Base-by-base conservation (phyloP, 169 alveolate species). In the Miamiensis avidus region DNA sequence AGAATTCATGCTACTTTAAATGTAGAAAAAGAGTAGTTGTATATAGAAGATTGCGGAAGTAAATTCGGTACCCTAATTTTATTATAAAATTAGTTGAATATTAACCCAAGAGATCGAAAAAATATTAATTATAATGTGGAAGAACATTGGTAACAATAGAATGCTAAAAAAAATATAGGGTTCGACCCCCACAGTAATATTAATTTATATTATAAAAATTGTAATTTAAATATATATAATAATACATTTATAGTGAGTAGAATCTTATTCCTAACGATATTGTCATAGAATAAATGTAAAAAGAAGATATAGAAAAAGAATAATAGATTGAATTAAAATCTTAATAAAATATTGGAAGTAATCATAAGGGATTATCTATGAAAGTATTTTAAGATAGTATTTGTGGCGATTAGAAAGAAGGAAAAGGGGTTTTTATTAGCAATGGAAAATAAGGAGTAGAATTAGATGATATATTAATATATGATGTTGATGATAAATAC, bases 21-120 rank as follows among this genome's bases (percentile, higher is more conserved):
- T 27, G 88, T 85, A 65, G 79, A 89, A 30, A 91, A 93, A 64
- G 82, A 88, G 31, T 86, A 91, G 76, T 92, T 95, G 83, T 89
- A 86, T 84, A 74, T 95, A 0, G 94, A 91, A 64, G 98, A 95
- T 87, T 87, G 86, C 82, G 81, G 87, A 0, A 93, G 97, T 73
- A 95, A 95, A 89, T 95, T 95, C 85, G 98, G 98, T 26, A 95
- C 98, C 15, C 84, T 95, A 33, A 91, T 92, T 25, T 84, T 85
- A 69, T 82, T 93, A 28, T 90, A 91, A 86, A 82, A 89, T 26
- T 34, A 72, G 30, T 49, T 90, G 6, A 74, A 49, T 31, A 30
- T 93, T 4, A 49, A 49, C 69, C 69, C 20, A 20, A 11, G 20
- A 0, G 30, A 74, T 1, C 76, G 73, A n/a, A 49, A 82, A 25